Conservation (phyloP, 495 filamentous ascomycete species). For the Aspergillus homomorphus region DNA sequence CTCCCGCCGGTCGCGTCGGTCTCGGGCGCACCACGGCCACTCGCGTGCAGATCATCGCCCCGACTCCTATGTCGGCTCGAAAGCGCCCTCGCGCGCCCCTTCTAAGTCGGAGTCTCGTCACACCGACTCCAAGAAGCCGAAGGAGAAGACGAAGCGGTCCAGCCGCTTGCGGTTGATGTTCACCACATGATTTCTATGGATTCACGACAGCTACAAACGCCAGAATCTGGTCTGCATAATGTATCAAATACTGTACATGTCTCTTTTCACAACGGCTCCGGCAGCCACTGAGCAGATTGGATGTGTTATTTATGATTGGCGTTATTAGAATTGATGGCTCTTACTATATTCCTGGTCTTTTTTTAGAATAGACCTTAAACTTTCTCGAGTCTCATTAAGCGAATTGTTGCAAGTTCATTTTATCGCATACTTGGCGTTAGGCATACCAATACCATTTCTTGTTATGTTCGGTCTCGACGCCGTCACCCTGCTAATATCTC, state of each 20-base stretch:
- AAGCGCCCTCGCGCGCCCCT: conserved; percentile 17
- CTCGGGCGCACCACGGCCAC: conserved; percentile 18
- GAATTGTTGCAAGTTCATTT: neutral
- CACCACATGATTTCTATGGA: conserved; percentile 28
- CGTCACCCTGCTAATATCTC: conserved; percentile 37
- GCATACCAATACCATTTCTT: neutral
- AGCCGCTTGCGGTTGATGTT: conserved; percentile 47
- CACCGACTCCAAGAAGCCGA: conserved; percentile 36
- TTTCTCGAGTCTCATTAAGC: neutral
- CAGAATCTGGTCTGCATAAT: conserved; percentile 1
- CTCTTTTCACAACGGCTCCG: neutral
- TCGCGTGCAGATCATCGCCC: conserved; percentile 20
- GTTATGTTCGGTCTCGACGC: neutral
- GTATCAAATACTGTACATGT: neutral
- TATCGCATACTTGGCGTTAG: conserved; percentile 1
- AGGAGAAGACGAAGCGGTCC: conserved; percentile 41
- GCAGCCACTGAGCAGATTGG: neutral
- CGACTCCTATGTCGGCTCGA: conserved; percentile 20
- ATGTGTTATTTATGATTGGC: neutral
- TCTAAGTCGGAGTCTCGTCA: conserved; percentile 23
- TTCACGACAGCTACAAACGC: conserved; percentile 2
- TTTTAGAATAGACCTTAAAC: neutral
- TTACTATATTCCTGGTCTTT: neutral
- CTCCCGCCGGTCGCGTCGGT: conserved; percentile 40
- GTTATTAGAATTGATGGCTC: neutral